A percentile compares a stretch with the other conserved stretches of the same genome.
These are phyloP conservation scores for Aspergillus clavatus DNA, from an alignment of 2,329 filamentous ascomycete genomes.

Conservation along the genomic window DNA sequence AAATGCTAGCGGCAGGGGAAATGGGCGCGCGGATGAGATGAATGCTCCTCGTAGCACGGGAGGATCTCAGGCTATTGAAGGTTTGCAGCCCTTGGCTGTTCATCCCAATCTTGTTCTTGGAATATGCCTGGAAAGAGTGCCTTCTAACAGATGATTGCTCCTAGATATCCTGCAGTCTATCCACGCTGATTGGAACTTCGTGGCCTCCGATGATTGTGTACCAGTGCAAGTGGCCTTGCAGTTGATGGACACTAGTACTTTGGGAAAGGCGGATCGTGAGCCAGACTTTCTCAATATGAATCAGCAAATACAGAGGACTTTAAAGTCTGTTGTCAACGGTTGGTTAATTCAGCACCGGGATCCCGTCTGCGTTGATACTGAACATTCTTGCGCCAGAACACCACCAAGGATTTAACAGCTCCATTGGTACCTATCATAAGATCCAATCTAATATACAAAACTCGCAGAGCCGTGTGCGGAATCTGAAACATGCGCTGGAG, in stretches of 20 bases:
- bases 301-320: conserved; percentile 79
- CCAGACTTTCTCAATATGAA: conserved; percentile 78
- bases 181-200: conserved; percentile 82
- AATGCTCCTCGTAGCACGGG: conserved; percentile 11
- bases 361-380: conserved; percentile 2
- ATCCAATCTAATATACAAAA: conserved; percentile 89
- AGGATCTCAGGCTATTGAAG: conserved; percentile 35
- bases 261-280: conserved; percentile 86
- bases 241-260: conserved; percentile 86
- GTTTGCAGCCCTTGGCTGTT: conserved; percentile 18
- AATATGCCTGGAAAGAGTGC: conserved; percentile 7
- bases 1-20: conserved; percentile 19
- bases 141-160: background rate
- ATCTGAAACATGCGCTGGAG: conserved; percentile 75
- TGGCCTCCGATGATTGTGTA: conserved; percentile 82
- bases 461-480: conserved; percentile 79
- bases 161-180: conserved; percentile 71
- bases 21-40: conserved; percentile 14
- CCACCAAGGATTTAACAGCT: conserved; percentile 98
- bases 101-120: background rate
- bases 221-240: conserved; percentile 94
- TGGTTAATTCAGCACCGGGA: conserved; percentile 7
- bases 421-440: conserved; percentile 97
- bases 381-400: conserved; percentile 57
- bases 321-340: conserved; percentile 89